Evolutionary conservation across 23 red algal genomes (phyloP).

Genomic region (Gracilaria domingensis): DNA sequence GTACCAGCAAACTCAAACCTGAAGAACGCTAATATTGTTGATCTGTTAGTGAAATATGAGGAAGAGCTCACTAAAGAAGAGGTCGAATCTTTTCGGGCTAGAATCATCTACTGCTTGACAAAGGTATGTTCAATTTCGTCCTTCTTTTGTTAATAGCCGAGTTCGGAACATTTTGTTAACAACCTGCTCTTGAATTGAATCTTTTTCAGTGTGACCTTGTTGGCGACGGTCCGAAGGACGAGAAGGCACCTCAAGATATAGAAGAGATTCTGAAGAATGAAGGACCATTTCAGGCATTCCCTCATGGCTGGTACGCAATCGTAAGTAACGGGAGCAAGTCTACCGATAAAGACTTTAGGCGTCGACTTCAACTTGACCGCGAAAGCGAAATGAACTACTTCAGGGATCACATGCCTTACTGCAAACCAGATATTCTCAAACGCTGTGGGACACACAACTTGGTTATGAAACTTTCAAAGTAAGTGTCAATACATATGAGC

Average conservation of each 20-base stretch:
- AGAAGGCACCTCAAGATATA: slow-evolving; percentile 26
- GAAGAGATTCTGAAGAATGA: slow-evolving; percentile 30
- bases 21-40: slow-evolving; percentile 34
- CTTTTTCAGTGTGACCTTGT: slow-evolving; percentile 50
- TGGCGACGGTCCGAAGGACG: background rate
- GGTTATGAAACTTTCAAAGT: slow-evolving; percentile 16
- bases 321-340: background rate
- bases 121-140: slow-evolving; percentile 14
- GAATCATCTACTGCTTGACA: slow-evolving; percentile 40
- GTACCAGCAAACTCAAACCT: slow-evolving; percentile 24
- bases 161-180: no score
- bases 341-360: background rate
- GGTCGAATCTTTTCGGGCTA: background rate
- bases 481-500: no score
- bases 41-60: slow-evolving; percentile 5
- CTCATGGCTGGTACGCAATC: slow-evolving; percentile 44
- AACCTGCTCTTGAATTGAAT: no score
- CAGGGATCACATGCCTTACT: background rate
- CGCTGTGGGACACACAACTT: background rate
- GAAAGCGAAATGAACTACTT: background rate
- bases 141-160: no score
- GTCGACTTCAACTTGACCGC: background rate
- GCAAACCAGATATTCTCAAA: background rate
- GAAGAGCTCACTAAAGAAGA: slow-evolving; percentile 2
- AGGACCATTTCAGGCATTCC: slow-evolving; percentile 2